Base-by-base conservation (phyloP, 176 grass and related monocot species). In the Alloteropsis semialata region DNA sequence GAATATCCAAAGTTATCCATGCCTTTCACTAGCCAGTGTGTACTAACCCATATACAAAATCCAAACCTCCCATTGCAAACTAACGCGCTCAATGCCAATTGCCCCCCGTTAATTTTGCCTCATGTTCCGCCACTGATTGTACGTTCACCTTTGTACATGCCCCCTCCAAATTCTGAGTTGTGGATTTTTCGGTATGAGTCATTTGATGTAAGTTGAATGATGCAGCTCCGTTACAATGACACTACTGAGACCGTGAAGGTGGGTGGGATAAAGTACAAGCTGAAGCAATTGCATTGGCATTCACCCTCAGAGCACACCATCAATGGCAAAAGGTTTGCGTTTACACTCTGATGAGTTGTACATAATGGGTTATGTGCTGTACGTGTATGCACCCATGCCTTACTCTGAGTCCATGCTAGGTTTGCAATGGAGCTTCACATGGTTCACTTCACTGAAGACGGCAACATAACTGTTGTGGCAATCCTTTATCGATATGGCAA, bases 231-330 rank as follows among this genome's bases (percentile, higher is more conserved):
- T 41, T 96, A 87, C 37, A 85, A 92, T 59, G 81, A 78, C 70
- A 80, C 76, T 29, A 43, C 64, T 77, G 90, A 80, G 62, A 84
- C 80, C 25, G 69, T 96, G 65, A 87, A 36, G 48, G 85, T 92
- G 44, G 77, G 72, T 19, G 85, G 88, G 21, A 91, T 75, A 22
- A 89, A 82, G 27, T 96, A 96, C 79, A 64, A 58, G 51, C 69
- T 92, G 50, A 84, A 87, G 65, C 86, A 90, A 39, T 64, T 96
- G 90, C 93, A 96, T 79, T 96, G 93, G 93, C 93, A 96, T 44
- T 89, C 88, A 24, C 93, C 93, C 67, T 96, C 93, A 2, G 90
- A 96, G 76, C 90, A 96, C 76, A 91, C 76, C 59, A 85, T 96
- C 64, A 76, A 90, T 61, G 88, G 90, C 58, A 18, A 90, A 88